These are phyloP conservation scores for Glomus cerebriforme DNA, from an alignment of 192 early-diverging fungal species.

Conservation along the genomic window DNA sequence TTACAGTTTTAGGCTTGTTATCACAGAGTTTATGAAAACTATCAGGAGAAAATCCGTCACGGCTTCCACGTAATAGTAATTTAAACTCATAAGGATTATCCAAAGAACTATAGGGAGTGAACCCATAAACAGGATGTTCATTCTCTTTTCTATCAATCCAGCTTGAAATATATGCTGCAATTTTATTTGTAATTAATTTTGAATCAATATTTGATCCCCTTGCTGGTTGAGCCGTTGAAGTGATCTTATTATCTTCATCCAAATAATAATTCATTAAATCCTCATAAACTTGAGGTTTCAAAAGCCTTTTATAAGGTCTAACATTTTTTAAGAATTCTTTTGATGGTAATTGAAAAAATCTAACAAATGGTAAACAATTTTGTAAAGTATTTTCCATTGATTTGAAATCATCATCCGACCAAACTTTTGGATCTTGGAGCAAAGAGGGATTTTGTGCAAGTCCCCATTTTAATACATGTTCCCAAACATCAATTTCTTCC, in stretches of 20 bases:
- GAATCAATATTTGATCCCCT: no score
- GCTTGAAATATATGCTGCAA: not conserved
- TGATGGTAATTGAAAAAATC: slow-evolving; percentile 10
- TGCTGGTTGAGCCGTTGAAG: not conserved
- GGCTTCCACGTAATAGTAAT: not conserved
- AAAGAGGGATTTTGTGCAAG: slow-evolving; percentile 10
- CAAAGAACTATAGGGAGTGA: not conserved
- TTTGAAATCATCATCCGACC: not conserved
- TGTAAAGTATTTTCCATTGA: not conserved
- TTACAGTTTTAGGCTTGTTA: not conserved
- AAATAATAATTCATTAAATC: not conserved
- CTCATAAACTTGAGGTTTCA: not conserved
- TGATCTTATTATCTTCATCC: not conserved
- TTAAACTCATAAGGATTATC: not conserved
- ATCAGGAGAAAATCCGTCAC: not conserved
- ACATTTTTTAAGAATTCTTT: slow-evolving; percentile 7
- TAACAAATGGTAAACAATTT: not conserved
- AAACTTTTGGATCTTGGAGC: not conserved
- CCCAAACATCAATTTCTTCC: slow-evolving; percentile 18
- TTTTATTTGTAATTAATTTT: not conserved
- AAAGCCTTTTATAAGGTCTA: not conserved
- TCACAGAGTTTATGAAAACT: not conserved
- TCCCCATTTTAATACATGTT: slow-evolving; percentile 23
- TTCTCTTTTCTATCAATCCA: no score
- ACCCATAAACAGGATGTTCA: not conserved